Evolutionary conservation across 768 basidiomycete species (phyloP).

Genomic region (Tricholoma flavovirens): DNA sequence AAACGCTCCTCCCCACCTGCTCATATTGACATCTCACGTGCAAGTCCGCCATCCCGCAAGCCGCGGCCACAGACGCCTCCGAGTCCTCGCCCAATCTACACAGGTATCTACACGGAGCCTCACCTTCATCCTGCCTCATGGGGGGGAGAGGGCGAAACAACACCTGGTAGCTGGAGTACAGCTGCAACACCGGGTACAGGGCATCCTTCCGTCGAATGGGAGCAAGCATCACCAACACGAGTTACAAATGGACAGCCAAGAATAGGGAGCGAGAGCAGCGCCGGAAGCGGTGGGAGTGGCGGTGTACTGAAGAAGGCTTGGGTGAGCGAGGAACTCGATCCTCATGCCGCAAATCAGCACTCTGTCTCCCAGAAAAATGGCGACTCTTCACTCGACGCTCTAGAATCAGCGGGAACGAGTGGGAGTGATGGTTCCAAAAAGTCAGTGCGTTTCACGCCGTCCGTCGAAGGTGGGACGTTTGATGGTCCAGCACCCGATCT

Average conservation of each 20-base stretch:
- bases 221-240: constrained; percentile 9
- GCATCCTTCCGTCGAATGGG: constrained; percentile 13
- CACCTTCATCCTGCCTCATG: constrained; percentile 16
- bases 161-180: constrained; percentile 68
- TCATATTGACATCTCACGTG: constrained; percentile 5
- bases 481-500: constrained; percentile 15
- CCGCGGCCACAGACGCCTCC: constrained; percentile 9
- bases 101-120: constrained; percentile 10
- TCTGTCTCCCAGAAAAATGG: background rate
- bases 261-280: constrained; percentile 24
- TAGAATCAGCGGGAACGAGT: constrained; percentile 6
- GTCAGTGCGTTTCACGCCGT: constrained; percentile 45
- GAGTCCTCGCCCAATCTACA: constrained; percentile 7
- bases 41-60: background rate
- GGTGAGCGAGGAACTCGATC: constrained; percentile 41
- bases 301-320: constrained; percentile 21
- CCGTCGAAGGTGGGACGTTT: constrained; percentile 31
- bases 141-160: constrained; percentile 27
- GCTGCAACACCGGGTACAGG: constrained; percentile 64
- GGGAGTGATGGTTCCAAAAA: constrained; percentile 34
- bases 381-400: background rate
- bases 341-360: constrained; percentile 10
- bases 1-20: constrained; percentile 28
- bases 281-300: constrained; percentile 9
- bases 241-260: constrained; percentile 14